Base-by-base conservation (phyloP, 2,329 filamentous ascomycete species). In the Xylaria digitata region DNA sequence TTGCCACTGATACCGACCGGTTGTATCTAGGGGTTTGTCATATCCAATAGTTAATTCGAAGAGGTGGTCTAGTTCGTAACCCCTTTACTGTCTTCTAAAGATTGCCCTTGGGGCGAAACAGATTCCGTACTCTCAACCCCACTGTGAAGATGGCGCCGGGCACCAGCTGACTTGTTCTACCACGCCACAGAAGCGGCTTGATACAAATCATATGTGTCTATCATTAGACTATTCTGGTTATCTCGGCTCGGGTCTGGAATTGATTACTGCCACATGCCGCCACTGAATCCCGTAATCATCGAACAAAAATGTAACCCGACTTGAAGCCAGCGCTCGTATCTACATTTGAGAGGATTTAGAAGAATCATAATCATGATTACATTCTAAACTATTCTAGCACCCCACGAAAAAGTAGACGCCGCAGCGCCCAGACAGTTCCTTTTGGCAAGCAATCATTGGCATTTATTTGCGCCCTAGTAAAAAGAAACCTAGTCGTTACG, bases 61-160 rank as follows among this genome's bases (percentile, higher is more conserved):
- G 17, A 5, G 23, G 49, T 13, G 21, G n/a, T 34, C 26, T 21
- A 19, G 17, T 32, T 21, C 26, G 26, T n/a, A 11, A 50, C 13
- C 21, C 9, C 40, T 42, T 26, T 15, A 9, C 11, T 40, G 8
- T 6, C 37, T 21, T 9, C 37, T 4, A 13, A 5, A 13, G 37
- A 1, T 40, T 40, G 37, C 2, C 13, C 37, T 40, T 15, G 13
- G 37, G 37, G 11, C 2, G 3, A 40, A 40, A 40, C 13, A 42
- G 26, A 42, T 54, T 19, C 9, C 5, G 40, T 9, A 32, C 11
- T n/a, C 30, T 42, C 15, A 43, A 53, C 58, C 58, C 58, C 58
- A 53, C 58, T 52, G 19, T 26, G 37, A 55, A 26, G 13, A 43
- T 43, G 9, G 37, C n/a, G 52, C 6, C 9, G 11, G 9, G 37